Percentiles rank a stretch among this genome's conserved stretches.
Conservation (phyloP, 1,139 yeast species). For the Taiozyma sp. region DNA sequence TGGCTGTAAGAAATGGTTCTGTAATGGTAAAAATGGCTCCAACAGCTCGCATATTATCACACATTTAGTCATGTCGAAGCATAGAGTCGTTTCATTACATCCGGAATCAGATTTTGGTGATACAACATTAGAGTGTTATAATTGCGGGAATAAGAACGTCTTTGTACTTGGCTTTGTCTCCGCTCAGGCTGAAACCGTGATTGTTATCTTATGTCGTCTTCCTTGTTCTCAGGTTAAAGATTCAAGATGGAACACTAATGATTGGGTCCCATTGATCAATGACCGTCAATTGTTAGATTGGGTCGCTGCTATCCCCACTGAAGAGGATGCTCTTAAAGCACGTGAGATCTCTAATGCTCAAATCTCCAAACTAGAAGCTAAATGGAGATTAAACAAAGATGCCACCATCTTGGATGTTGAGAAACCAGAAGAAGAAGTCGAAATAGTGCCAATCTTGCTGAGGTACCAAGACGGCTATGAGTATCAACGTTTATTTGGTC, state of each 20-base stretch:
- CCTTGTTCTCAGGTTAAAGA: conserved; percentile 84
- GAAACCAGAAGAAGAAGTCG: conserved; percentile 46
- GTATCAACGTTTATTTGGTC: conserved; percentile 82
- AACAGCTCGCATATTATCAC: conserved; percentile 78
- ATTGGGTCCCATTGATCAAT: conserved; percentile 86
- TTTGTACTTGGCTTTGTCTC: conserved; percentile 83
- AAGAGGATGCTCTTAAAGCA: conserved; percentile 54
- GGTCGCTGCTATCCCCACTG: conserved; percentile 69
- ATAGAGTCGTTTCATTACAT: conserved; percentile 69
- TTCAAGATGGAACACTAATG: conserved; percentile 77
- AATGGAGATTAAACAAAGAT: conserved; percentile 70
- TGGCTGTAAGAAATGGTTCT: conserved; percentile 82
- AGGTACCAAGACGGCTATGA: conserved; percentile 81
- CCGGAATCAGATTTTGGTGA: conserved; percentile 82
- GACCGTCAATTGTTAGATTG: conserved; percentile 74
- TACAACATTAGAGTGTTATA: conserved; percentile 81
- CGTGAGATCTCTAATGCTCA: conserved; percentile 56
- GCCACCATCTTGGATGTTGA: conserved; percentile 62
- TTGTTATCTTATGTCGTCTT: conserved; percentile 79
- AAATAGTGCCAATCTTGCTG: conserved; percentile 66
- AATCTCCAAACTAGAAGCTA: conserved; percentile 67
- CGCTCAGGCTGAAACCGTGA: conserved; percentile 83
- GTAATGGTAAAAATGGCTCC: conserved; percentile 64
- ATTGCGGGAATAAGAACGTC: conserved; percentile 79
- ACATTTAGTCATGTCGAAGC: conserved; percentile 79